These are phyloP conservation scores for Lipomyces kockii DNA, from an alignment of 805 yeast species.

Conservation along the genomic window DNA sequence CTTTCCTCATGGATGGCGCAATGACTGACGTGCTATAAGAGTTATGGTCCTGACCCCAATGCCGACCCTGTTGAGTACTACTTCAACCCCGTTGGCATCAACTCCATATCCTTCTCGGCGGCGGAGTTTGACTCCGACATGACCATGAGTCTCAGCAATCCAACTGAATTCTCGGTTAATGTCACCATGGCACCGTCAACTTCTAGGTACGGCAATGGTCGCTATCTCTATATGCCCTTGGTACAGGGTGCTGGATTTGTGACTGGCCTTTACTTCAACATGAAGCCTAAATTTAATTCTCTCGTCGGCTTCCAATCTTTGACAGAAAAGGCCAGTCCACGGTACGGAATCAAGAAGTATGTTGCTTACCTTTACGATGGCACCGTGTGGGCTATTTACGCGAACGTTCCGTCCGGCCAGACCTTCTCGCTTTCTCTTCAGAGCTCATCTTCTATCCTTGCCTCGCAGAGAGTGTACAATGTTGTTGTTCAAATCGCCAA, in stretches of 20 bases:
- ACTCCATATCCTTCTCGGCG: slow-evolving; percentile 62
- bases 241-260: slow-evolving; percentile 67
- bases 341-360: slow-evolving; percentile 58
- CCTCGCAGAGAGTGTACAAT: slow-evolving; percentile 53
- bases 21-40: slow-evolving; percentile 9
- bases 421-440: slow-evolving; percentile 43
- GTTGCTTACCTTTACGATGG: slow-evolving; percentile 58
- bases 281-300: slow-evolving; percentile 40
- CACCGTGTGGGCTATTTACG: slow-evolving; percentile 70
- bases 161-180: slow-evolving; percentile 37
- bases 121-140: slow-evolving; percentile 50
- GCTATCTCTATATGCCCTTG: slow-evolving; percentile 46
- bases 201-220: slow-evolving; percentile 12
- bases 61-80: slow-evolving; percentile 53
- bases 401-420: slow-evolving; percentile 46
- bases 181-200: slow-evolving; percentile 28
- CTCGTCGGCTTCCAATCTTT: slow-evolving; percentile 64
- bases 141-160: slow-evolving; percentile 35
- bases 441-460: slow-evolving; percentile 50
- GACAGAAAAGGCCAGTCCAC: slow-evolving; percentile 48
- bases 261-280: slow-evolving; percentile 52
- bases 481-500: slow-evolving; percentile 64
- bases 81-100: slow-evolving; percentile 60
- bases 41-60: slow-evolving; percentile 51
- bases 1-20: neutral